Evolutionary conservation across 2,329 filamentous ascomycete species (phyloP).

Genomic region (Aspergillus pseudotamarii): DNA sequence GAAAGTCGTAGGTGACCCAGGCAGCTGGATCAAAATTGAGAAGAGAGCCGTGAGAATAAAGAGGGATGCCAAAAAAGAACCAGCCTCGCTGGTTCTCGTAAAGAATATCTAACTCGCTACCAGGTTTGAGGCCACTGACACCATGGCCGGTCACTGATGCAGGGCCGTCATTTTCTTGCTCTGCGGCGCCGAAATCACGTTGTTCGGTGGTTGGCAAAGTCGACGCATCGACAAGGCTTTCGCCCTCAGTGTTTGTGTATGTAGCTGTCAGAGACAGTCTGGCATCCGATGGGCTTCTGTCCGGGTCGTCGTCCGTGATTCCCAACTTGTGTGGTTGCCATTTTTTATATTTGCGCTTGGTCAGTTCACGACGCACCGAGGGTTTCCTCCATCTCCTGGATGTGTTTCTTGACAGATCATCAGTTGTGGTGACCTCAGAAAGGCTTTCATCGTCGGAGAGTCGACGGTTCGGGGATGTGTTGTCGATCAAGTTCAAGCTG

Average conservation of each 20-base stretch:
- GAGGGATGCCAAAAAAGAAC: constrained; percentile 83
- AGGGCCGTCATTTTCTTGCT: background rate
- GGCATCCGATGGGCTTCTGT: constrained; percentile 14
- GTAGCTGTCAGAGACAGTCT: constrained; percentile 16
- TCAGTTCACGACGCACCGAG: constrained; percentile 43
- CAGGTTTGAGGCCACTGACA: constrained; percentile 26
- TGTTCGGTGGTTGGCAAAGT: constrained; percentile 2
- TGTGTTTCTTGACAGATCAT: constrained; percentile 18
- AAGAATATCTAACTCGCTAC: constrained; percentile 74
- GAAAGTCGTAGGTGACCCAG: constrained; percentile 73
- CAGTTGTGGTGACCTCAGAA: constrained; percentile 13
- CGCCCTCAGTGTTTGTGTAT: constrained; percentile 9
- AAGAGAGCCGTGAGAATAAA: constrained; percentile 86
- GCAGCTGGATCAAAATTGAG: constrained; percentile 81
- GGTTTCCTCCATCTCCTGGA: constrained; percentile 24
- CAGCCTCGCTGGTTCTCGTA: constrained; percentile 95
- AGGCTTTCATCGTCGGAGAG: constrained; percentile 25
- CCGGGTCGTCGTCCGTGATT: constrained; percentile 30
- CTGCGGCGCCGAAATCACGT: constrained; percentile 13
- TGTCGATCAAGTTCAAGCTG: constrained; percentile 44
- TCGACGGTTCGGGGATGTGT: constrained; percentile 35
- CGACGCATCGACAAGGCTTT: constrained; percentile 6
- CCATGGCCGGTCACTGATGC: constrained; percentile 4
- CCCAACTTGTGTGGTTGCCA: constrained; percentile 61
- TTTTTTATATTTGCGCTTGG: constrained; percentile 51